Evolutionary conservation across 2,329 filamentous ascomycete genomes (phyloP).

Genomic region (Cordyceps cicadae): DNA sequence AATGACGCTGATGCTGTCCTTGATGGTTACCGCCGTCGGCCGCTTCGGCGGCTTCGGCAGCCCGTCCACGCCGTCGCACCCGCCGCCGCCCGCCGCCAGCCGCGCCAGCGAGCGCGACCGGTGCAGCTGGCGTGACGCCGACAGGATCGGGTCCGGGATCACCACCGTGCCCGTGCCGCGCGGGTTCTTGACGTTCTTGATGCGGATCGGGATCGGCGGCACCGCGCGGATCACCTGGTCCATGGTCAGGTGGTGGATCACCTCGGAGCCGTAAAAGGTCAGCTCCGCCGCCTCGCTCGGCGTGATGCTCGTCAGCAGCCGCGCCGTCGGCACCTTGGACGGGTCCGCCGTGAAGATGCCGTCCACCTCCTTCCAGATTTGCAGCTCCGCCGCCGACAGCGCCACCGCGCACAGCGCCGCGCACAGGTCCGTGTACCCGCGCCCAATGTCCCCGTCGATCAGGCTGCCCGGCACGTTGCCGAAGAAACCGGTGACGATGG

Average conservation of each 20-base stretch:
- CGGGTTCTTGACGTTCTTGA: constrained; percentile 88
- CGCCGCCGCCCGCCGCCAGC: background rate
- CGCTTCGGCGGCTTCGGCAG: constrained; percentile 56
- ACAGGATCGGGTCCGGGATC: constrained; percentile 60
- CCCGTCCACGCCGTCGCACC: constrained; percentile 18
- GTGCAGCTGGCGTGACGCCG: constrained; percentile 50
- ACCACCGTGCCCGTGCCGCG: constrained; percentile 72
- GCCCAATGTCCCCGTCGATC: constrained; percentile 78
- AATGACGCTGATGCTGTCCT: constrained; percentile 91
- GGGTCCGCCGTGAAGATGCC: constrained; percentile 83
- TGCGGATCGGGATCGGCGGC: constrained; percentile 73
- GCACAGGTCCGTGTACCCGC: constrained; percentile 94
- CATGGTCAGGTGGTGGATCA: constrained; percentile 98
- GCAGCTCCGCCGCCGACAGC: constrained; percentile 76
- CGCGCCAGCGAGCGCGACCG: constrained; percentile 28
- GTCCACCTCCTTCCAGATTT: constrained; percentile 99
- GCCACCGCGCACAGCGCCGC: constrained; percentile 87
- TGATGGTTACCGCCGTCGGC: constrained; percentile 90
- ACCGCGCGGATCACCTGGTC: constrained; percentile 83
- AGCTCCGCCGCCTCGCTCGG: constrained; percentile 92
- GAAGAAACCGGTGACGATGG: constrained; percentile 88
- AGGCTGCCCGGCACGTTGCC: constrained; percentile 86
- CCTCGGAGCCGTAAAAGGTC: constrained; percentile 89
- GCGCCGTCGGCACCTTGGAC: constrained; percentile 86
- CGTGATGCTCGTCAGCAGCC: constrained; percentile 79